Conservation (phyloP, 2,329 filamentous ascomycete species). For the Aspergillus fumigatiaffinis region DNA sequence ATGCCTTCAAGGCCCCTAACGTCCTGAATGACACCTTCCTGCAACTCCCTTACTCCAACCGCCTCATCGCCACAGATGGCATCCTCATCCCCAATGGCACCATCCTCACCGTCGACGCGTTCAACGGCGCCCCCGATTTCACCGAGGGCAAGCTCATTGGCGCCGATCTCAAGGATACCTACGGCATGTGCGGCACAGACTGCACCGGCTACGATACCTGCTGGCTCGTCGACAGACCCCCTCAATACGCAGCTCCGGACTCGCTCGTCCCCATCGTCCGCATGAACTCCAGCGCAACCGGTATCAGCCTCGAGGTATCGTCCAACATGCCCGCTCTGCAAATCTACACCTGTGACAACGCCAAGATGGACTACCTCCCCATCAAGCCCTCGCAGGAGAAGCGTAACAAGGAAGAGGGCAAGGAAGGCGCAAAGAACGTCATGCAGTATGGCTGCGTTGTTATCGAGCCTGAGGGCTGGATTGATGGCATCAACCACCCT, state of each 20-base stretch:
- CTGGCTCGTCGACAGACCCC: conserved; percentile 45
- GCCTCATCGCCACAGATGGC: conserved; percentile 48
- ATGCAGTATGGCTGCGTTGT: conserved; percentile 78
- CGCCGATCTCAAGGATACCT: conserved; percentile 59
- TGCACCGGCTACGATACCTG: conserved; percentile 79
- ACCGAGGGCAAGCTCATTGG: conserved; percentile 75
- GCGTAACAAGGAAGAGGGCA: conserved; percentile 55
- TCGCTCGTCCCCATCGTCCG: conserved; percentile 52
- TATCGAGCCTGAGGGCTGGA: conserved; percentile 89
- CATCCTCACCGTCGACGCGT: conserved; percentile 70
- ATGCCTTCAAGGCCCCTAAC: conserved; percentile 43
- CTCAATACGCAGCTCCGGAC: conserved; percentile 28
- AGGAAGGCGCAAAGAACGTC: conserved; percentile 43
- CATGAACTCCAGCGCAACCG: conserved; percentile 64
- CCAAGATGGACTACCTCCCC: conserved; percentile 62
- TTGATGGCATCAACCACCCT: conserved; percentile 88
- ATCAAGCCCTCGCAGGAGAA: conserved; percentile 41
- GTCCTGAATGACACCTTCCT: conserved; percentile 43
- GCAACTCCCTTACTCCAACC: conserved; percentile 44
- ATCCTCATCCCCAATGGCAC: conserved; percentile 73
- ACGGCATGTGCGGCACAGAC: conserved; percentile 71
- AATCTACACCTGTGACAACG: conserved; percentile 72
- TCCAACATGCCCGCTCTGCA: conserved; percentile 85
- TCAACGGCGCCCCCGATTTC: conserved; percentile 54
- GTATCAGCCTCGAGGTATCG: conserved; percentile 77